Percentiles rank a stretch among this genome's conserved stretches.
phyloP scores from a whole-genome alignment of 495 filamentous ascomycete species.

The Penicillium salamii region DNA sequence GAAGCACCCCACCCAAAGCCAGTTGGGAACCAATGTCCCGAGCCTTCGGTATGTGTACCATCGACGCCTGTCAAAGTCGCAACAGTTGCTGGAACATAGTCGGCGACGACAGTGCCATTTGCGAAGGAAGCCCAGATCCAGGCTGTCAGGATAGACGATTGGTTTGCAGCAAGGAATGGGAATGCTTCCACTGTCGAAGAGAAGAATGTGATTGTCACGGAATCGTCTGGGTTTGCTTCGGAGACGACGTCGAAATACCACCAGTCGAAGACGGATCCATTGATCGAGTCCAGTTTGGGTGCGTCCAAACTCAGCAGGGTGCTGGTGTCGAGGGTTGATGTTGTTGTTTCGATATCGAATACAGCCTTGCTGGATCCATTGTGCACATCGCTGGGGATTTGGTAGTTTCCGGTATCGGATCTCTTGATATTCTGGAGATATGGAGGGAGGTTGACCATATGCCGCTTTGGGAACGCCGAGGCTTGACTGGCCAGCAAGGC shows the following conservation, averaged over 20 bases:
- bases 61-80: slow-evolving; percentile 10
- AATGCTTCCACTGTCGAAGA: slow-evolving; percentile 20
- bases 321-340: neutral
- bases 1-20: slow-evolving; percentile 17
- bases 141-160: slow-evolving; percentile 19
- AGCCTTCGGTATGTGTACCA: neutral
- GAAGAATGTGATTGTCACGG: slow-evolving; percentile 30
- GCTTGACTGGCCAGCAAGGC: neutral
- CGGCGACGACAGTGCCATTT: slow-evolving; percentile 19
- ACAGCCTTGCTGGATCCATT: slow-evolving; percentile 7
- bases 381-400: slow-evolving; percentile 13
- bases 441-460: neutral
- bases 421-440: neutral
- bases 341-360: slow-evolving; percentile 10
- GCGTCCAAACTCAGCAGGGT: slow-evolving; percentile 23
- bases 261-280: slow-evolving; percentile 36
- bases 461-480: neutral
- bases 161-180: slow-evolving; percentile 12
- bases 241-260: slow-evolving; percentile 42
- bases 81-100: slow-evolving; percentile 16
- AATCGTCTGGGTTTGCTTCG: slow-evolving; percentile 10
- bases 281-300: slow-evolving; percentile 27
- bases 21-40: slow-evolving; percentile 12
- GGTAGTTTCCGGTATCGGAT: slow-evolving; percentile 1
- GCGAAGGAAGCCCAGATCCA: slow-evolving; percentile 24